A percentile compares a stretch with the other conserved stretches of the same genome.
phyloP scores from a whole-genome alignment of 331 rosid species.

The Pyracantha coccinea region DNA sequence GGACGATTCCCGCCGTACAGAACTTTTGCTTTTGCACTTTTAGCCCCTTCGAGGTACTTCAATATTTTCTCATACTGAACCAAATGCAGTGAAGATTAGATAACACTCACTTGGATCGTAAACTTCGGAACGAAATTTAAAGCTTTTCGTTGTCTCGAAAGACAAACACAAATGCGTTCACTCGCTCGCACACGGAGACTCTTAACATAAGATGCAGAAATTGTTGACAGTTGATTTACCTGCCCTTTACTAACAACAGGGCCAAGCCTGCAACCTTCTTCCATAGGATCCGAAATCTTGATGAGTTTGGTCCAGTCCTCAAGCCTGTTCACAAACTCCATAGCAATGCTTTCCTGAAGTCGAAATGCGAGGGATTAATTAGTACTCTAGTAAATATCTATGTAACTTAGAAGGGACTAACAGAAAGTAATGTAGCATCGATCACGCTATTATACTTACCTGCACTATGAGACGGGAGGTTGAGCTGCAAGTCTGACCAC shows the following conservation, averaged over 20 bases:
- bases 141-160: too few species aligned
- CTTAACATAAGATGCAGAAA: too few species aligned
- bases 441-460: constrained; percentile 32
- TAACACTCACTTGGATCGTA: not conserved
- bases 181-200: too few species aligned
- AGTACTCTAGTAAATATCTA: not conserved
- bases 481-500: constrained; percentile 95
- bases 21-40: constrained; percentile 76
- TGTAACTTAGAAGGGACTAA: not conserved
- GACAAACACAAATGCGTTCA: too few species aligned
- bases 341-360: constrained; percentile 77
- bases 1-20: constrained; percentile 78
- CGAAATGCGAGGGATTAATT: not conserved
- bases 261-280: constrained; percentile 93
- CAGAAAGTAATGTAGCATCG: not conserved
- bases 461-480: constrained; percentile 86
- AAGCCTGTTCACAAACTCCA: constrained; percentile 54
- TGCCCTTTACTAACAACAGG: constrained; percentile 79
- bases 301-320: constrained; percentile 67
- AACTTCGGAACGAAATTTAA: not conserved
- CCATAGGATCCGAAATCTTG: constrained; percentile 88
- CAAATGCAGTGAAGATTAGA: constrained; percentile 27
- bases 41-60: constrained; percentile 68
- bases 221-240: constrained; percentile 25
- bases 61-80: constrained; percentile 68